Evolutionary conservation across 1,284 basidiomycete genomes (phyloP).

Genomic region (Mycena citricolor): DNA sequence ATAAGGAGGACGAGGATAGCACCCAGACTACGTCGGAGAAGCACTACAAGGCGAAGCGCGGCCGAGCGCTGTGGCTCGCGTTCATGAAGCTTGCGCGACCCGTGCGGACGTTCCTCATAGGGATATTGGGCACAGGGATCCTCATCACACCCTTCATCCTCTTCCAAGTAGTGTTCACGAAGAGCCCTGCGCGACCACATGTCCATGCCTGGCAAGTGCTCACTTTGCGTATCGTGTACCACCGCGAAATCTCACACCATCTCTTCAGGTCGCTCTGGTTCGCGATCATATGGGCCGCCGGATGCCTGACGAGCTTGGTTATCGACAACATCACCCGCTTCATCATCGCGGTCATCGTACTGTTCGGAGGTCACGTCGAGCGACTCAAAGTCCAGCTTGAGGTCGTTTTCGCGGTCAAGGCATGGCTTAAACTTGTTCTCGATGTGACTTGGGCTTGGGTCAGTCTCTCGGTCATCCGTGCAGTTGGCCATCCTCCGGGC

Average conservation of each 20-base stretch:
- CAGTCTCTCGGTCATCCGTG: conserved; percentile 58
- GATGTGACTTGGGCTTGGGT: conserved; percentile 74
- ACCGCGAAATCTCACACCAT: neutral
- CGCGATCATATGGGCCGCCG: conserved; percentile 65
- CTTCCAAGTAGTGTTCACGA: conserved; percentile 59
- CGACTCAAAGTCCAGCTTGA: conserved; percentile 30
- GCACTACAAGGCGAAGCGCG: conserved; percentile 48
- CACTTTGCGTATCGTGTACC: neutral
- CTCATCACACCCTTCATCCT: conserved; percentile 70
- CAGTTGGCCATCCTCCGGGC: conserved; percentile 57
- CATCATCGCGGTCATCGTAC: conserved; percentile 50
- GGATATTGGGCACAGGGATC: conserved; percentile 57
- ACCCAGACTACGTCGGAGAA: conserved; percentile 11
- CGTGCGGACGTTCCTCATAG: conserved; percentile 56
- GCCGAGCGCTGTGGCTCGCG: conserved; percentile 57
- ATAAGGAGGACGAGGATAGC: conserved; percentile 48
- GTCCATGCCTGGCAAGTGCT: conserved; percentile 41
- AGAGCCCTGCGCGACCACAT: conserved; percentile 48
- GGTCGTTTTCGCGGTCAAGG: conserved; percentile 68
- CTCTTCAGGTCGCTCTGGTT: conserved; percentile 69
- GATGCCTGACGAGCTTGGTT: conserved; percentile 58
- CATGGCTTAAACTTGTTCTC: conserved; percentile 67
- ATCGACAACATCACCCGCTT: conserved; percentile 64
- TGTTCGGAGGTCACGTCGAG: conserved; percentile 51
- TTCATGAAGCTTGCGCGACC: conserved; percentile 69